A percentile compares a stretch with the other conserved stretches of the same genome.
Evolutionary conservation across 352 stramenopile species (phyloP).

Genomic region (Phytophthora lateralis): DNA sequence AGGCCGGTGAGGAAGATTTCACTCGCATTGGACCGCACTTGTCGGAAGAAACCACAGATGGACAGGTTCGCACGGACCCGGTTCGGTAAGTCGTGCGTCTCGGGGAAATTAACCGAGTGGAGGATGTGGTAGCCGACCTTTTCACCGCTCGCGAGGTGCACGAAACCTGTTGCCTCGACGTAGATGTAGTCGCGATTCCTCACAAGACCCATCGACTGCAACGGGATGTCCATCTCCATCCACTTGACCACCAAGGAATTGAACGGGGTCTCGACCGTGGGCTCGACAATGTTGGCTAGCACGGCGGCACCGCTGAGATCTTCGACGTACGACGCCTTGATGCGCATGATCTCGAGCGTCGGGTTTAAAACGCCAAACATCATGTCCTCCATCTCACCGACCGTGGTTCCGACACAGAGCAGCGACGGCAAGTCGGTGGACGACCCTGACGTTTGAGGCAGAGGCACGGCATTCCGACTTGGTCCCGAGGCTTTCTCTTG

Average conservation of each 20-base stretch:
- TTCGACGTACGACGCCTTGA: conserved; percentile 41
- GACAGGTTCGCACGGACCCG: conserved; percentile 33
- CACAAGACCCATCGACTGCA: conserved; percentile 27
- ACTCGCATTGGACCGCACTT: conserved; percentile 23
- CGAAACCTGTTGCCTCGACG: conserved; percentile 35
- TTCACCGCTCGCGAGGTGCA: conserved; percentile 29
- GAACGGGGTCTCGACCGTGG: conserved; percentile 27
- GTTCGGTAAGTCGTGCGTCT: conserved; percentile 28
- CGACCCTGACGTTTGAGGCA: conserved; percentile 18
- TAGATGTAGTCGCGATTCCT: conserved; percentile 46
- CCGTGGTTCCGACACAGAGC: conserved; percentile 40
- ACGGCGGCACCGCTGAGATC: conserved; percentile 32
- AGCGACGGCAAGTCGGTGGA: conserved; percentile 33
- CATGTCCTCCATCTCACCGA: conserved; percentile 40
- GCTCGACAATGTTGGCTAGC: conserved; percentile 32
- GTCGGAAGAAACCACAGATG: conserved; percentile 36
- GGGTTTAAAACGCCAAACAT: conserved; percentile 43
- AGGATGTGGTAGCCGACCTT: conserved; percentile 42
- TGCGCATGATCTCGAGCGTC: conserved; percentile 37
- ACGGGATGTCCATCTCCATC: conserved; percentile 40
- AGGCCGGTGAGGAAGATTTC: conserved; percentile 37
- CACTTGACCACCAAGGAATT: conserved; percentile 41
- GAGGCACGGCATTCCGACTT: conserved; percentile 11
- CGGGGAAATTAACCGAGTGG: conserved; percentile 40
- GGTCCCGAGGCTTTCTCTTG: conserved; percentile 14